Conservation (phyloP, 148 eudicot species). For the Oxyria digyna region DNA sequence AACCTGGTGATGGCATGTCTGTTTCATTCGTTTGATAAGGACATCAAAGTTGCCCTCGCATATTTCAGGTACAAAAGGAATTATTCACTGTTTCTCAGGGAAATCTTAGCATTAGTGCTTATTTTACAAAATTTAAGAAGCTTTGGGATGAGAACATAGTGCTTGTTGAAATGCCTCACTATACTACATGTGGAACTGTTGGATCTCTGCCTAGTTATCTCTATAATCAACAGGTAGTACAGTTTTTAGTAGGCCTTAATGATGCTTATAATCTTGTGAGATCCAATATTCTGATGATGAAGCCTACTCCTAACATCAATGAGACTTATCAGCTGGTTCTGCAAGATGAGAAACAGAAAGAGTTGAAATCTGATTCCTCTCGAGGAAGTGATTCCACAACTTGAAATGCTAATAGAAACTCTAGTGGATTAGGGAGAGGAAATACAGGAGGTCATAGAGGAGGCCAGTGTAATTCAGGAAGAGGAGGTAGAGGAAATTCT, state of each 20-base stretch:
- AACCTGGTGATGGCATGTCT: not conserved
- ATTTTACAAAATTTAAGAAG: not conserved
- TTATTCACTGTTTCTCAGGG: not conserved
- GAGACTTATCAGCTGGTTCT: not conserved
- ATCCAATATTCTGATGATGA: not conserved
- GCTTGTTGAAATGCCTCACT: not conserved
- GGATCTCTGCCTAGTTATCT: not conserved
- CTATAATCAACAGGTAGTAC: not conserved
- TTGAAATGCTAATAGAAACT: no score
- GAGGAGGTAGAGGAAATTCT: not conserved
- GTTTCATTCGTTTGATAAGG: not conserved
- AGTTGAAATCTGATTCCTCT: not conserved
- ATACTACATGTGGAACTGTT: not conserved
- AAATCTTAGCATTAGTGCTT: not conserved
- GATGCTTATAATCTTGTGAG: not conserved
- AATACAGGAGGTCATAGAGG: not conserved
- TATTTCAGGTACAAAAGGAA: not conserved
- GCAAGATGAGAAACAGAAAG: not conserved
- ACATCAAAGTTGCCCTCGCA: not conserved
- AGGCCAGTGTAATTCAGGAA: no score
- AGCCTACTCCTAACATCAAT: not conserved
- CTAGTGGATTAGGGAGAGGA: not conserved
- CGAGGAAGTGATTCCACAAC: not conserved
- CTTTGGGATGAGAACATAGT: not conserved
- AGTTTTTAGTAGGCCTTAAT: not conserved